phyloP scores from a whole-genome alignment of 768 basidiomycete genomes.

The Pulveroboletus sp. region DNA sequence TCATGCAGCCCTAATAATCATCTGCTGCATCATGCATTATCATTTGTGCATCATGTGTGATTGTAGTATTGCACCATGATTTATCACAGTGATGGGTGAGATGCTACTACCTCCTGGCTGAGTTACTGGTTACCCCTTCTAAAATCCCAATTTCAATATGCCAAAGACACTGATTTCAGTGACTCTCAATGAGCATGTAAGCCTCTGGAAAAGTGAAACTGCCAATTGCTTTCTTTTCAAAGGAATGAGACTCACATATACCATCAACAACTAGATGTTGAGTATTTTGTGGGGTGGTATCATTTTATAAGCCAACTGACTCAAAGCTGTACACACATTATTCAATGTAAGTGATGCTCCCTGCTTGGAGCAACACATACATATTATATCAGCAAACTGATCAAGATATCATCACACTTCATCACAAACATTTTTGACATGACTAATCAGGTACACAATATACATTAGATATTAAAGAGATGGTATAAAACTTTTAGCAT shows the following conservation, averaged over 20 bases:
- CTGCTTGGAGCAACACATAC: no score
- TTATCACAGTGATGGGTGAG: conserved; percentile 51
- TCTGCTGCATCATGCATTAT: no score
- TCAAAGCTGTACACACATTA: conserved; percentile 59
- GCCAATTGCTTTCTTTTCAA: background rate
- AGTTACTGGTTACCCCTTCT: conserved; percentile 49
- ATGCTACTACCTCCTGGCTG: conserved; percentile 50
- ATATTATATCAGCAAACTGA: no score
- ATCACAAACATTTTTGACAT: no score
- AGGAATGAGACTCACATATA: conserved; percentile 31
- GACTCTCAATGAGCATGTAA: conserved; percentile 59
- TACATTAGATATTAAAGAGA: no score
- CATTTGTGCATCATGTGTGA: no score
- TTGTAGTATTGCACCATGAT: background rate
- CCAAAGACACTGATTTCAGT: conserved; percentile 52
- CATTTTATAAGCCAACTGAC: conserved; percentile 47
- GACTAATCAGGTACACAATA: no score
- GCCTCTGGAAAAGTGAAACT: background rate
- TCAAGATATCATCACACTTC: no score
- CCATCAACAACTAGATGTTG: conserved; percentile 45
- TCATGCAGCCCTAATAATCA: no score
- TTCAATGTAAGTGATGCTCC: conserved; percentile 41
- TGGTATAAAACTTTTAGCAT: no score
- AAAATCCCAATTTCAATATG: conserved; percentile 49
- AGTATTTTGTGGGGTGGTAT: conserved; percentile 43